phyloP scores from a whole-genome alignment of 1,284 basidiomycete species.

The Sphagnurus paluster region DNA sequence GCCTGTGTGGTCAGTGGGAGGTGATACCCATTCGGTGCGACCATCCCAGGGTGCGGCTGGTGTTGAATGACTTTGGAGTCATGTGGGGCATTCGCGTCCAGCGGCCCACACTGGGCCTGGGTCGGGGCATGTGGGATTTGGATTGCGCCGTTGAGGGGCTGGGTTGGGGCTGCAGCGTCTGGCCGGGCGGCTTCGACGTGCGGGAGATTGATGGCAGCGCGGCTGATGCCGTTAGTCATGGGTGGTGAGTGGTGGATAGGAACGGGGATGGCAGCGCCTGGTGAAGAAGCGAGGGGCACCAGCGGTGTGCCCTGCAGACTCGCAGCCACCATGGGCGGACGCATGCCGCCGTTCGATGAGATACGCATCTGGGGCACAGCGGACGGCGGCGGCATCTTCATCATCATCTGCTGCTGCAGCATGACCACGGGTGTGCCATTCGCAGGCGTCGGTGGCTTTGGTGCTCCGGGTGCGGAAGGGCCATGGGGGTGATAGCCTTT shows the following conservation, averaged over 20 bases:
- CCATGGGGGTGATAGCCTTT: slow-evolving; percentile 20
- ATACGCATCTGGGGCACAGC: slow-evolving; percentile 56
- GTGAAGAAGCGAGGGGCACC: slow-evolving; percentile 34
- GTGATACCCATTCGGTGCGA: slow-evolving; percentile 35
- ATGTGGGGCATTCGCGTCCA: slow-evolving; percentile 21
- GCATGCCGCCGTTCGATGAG: slow-evolving; percentile 54
- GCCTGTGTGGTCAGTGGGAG: slow-evolving; percentile 46
- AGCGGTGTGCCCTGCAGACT: slow-evolving; percentile 18
- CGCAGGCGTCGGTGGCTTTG: slow-evolving; percentile 22
- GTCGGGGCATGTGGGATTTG: slow-evolving; percentile 25
- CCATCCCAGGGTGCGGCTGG: slow-evolving; percentile 34
- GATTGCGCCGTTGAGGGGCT: slow-evolving; percentile 34
- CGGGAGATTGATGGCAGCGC: slow-evolving; percentile 44
- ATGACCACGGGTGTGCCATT: slow-evolving; percentile 49
- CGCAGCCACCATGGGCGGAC: slow-evolving; percentile 39
- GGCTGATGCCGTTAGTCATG: slow-evolving; percentile 36
- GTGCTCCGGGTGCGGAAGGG: slow-evolving; percentile 11
- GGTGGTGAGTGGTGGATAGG: slow-evolving; percentile 32
- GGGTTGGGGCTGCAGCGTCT: slow-evolving; percentile 25
- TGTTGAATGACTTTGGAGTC: slow-evolving; percentile 22
- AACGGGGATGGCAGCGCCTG: slow-evolving; percentile 31
- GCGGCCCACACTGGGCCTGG: background rate
- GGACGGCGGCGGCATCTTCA: slow-evolving; percentile 53
- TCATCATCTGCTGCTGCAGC: slow-evolving; percentile 54
- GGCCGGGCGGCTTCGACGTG: slow-evolving; percentile 39